A percentile compares a stretch with the other conserved stretches of the same genome.
phyloP scores from a whole-genome alignment of 1,284 basidiomycete genomes.

The Uromyces viciae-fabae region DNA sequence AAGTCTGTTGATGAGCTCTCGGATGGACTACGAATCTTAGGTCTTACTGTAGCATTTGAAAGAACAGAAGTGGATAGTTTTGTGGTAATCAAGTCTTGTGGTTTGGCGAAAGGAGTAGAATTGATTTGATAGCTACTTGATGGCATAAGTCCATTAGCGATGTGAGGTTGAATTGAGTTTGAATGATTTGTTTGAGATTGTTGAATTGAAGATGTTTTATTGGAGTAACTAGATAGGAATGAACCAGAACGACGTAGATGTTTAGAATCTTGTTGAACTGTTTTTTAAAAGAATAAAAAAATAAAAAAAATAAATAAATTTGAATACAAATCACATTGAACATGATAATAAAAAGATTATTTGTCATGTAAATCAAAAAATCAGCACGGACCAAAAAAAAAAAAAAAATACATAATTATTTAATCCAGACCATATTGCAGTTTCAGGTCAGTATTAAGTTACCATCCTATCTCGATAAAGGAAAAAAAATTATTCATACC shows the following conservation, averaged over 20 bases:
- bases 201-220: background rate
- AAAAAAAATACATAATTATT: no score
- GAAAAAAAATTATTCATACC: no score
- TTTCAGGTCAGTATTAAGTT: no score
- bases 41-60: background rate
- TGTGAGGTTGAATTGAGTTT: background rate
- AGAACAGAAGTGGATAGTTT: conserved; percentile 12
- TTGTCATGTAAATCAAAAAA: no score
- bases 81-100: background rate
- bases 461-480: no score
- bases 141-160: conserved; percentile 9
- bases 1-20: conserved; percentile 9
- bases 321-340: no score
- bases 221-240: no score
- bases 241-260: background rate
- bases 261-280: background rate
- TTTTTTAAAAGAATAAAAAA: background rate
- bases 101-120: background rate
- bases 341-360: no score
- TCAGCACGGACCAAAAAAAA: background rate
- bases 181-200: background rate
- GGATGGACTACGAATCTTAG: conserved; percentile 1
- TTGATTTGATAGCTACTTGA: background rate
- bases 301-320: no score
- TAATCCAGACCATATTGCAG: no score